These are phyloP conservation scores for Pyrenula aspistea DNA, from an alignment of 495 filamentous ascomycete species.

Conservation along the genomic window DNA sequence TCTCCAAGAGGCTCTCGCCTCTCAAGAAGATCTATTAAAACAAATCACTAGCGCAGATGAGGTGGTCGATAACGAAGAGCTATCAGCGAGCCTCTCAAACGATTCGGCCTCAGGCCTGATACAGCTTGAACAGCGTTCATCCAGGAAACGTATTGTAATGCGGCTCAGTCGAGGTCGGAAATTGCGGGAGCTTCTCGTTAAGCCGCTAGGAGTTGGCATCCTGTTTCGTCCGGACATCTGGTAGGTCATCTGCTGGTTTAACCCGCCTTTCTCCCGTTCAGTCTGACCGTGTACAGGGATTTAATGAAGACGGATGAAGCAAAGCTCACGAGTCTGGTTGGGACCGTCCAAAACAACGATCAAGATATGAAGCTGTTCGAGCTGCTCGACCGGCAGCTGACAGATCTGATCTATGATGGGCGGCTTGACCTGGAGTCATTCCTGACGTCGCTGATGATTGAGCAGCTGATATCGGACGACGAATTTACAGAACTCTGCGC, in stretches of 20 bases:
- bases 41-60: too few relatives aligned
- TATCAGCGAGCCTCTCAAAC: too few relatives aligned
- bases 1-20: too few relatives aligned
- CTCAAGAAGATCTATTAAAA: too few relatives aligned
- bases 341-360: neutral
- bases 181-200: neutral
- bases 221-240: conserved; percentile 1
- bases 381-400: neutral
- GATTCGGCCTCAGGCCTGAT: too few relatives aligned
- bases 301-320: neutral
- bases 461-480: neutral
- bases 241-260: neutral
- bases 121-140: too few relatives aligned
- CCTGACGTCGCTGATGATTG: neutral
- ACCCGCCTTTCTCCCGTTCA: neutral
- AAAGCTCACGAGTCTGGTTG: neutral
- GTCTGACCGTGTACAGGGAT: neutral
- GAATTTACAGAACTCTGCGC: neutral
- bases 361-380: neutral
- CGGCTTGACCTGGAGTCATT: neutral
- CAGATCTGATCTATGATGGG: neutral
- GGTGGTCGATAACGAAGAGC: too few relatives aligned
- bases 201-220: neutral
- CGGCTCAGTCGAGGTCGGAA: too few relatives aligned
- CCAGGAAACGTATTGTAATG: too few relatives aligned